A percentile compares a stretch with the other conserved stretches of the same genome.
Evolutionary conservation across 2,329 filamentous ascomycete species (phyloP).

Genomic region (Botrytis medusae): DNA sequence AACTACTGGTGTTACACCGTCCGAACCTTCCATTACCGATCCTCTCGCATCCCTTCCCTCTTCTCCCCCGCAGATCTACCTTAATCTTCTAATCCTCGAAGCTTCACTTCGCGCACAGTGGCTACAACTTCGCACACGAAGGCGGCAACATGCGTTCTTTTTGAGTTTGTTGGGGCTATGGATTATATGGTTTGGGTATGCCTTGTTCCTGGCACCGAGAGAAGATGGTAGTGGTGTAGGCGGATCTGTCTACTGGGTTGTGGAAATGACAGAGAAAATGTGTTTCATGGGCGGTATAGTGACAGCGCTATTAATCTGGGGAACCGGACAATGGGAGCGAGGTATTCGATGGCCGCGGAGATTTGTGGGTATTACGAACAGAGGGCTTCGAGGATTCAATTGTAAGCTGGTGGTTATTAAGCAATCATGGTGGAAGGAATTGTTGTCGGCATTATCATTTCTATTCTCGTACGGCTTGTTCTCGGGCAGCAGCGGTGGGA

Average conservation of each 20-base stretch:
- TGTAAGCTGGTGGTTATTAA: conserved; percentile 91
- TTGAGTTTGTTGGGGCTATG: conserved; percentile 75
- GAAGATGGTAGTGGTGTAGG: conserved; percentile 91
- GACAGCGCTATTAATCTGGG: conserved; percentile 85
- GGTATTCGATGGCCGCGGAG: conserved; percentile 91
- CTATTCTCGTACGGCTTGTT: conserved; percentile 75
- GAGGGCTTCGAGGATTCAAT: conserved; percentile 89
- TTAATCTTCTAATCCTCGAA: conserved; percentile 96
- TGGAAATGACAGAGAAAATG: conserved; percentile 87
- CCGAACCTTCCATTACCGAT: conserved; percentile 38
- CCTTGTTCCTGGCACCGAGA: conserved; percentile 90
- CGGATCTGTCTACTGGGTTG: conserved; percentile 93
- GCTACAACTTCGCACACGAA: conserved; percentile 81
- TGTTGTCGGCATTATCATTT: conserved; percentile 70
- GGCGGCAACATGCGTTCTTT: conserved; percentile 92
- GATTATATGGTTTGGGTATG: conserved; percentile 83
- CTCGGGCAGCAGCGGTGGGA: conserved; percentile 64
- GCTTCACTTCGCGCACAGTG: conserved; percentile 91
- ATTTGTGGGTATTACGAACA: conserved; percentile 87
- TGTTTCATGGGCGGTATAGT: conserved; percentile 89
- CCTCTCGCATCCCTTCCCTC: conserved; percentile 41
- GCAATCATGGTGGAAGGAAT: conserved; percentile 77
- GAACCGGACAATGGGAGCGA: conserved; percentile 92
- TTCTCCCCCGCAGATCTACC: conserved; percentile 66
- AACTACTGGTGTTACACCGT: conserved; percentile 44